phyloP scores from a whole-genome alignment of 441 rosid species.

The Hypseocharis bilobata region DNA sequence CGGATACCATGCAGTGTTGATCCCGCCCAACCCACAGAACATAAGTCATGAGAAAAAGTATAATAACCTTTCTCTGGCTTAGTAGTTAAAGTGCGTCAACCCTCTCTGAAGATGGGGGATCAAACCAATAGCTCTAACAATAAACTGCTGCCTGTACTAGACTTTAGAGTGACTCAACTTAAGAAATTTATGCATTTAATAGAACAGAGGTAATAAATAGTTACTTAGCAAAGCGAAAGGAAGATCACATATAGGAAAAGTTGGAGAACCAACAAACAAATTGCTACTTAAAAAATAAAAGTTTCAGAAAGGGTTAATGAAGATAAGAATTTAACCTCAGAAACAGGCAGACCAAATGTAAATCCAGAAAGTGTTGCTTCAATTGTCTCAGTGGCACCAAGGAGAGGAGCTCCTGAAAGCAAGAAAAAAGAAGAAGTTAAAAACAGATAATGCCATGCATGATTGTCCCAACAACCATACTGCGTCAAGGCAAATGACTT shows the following conservation, averaged over 20 bases:
- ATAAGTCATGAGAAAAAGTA: neutral
- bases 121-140: neutral
- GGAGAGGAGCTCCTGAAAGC: conserved; percentile 83
- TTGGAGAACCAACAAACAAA: conserved; percentile 9
- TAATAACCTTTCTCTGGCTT: conserved; percentile 1
- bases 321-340: conserved; percentile 62
- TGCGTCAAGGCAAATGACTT: conserved; percentile 6
- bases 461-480: conserved; percentile 15
- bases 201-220: neutral
- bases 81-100: neutral
- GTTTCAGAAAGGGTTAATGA: neutral
- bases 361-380: conserved; percentile 73
- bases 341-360: conserved; percentile 84
- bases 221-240: neutral
- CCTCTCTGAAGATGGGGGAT: neutral
- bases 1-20: neutral
- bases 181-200: neutral
- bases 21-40: neutral
- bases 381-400: conserved; percentile 73
- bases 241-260: conserved; percentile 1
- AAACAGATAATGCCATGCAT: conserved; percentile 16
- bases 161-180: neutral
- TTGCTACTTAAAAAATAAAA: neutral
- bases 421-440: conserved; percentile 18
- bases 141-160: neutral